phyloP scores from a whole-genome alignment of 202 grass and related monocot species.

The Schoenoplectus triqueter region DNA sequence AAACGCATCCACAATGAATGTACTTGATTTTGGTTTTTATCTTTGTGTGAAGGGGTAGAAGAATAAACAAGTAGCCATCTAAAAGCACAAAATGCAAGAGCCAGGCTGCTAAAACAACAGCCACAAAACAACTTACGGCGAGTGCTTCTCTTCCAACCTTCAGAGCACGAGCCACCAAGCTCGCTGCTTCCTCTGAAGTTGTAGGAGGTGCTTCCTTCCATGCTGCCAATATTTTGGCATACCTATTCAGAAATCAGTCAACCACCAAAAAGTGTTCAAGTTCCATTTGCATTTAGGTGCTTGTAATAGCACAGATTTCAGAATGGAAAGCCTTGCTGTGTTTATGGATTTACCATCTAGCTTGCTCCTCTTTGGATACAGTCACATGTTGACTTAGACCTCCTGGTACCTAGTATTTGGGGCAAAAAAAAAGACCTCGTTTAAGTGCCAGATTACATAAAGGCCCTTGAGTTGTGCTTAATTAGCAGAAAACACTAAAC shows the following conservation, averaged over 20 bases:
- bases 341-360: neutral
- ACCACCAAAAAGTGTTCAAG: constrained; percentile 30
- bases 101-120: neutral
- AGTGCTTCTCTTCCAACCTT: constrained; percentile 48
- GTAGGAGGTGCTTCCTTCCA: constrained; percentile 51
- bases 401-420: constrained; percentile 23
- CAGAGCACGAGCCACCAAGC: constrained; percentile 50
- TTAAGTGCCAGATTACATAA: neutral
- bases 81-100: neutral
- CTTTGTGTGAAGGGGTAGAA: neutral
- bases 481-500: too few relatives aligned
- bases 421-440: neutral
- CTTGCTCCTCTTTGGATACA: constrained; percentile 7
- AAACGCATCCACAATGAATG: neutral
- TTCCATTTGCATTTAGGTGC: constrained; percentile 4
- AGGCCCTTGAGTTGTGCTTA: neutral
- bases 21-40: neutral
- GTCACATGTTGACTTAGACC: constrained; percentile 11
- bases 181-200: constrained; percentile 52
- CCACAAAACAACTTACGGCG: constrained; percentile 39
- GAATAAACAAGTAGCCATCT: neutral
- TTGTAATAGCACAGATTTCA: neutral
- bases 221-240: constrained; percentile 52
- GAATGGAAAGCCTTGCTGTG: neutral
- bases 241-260: constrained; percentile 43